Base-by-base conservation (phyloP, 2,329 filamentous ascomycete genomes). In the Endothia cerciana region DNA sequence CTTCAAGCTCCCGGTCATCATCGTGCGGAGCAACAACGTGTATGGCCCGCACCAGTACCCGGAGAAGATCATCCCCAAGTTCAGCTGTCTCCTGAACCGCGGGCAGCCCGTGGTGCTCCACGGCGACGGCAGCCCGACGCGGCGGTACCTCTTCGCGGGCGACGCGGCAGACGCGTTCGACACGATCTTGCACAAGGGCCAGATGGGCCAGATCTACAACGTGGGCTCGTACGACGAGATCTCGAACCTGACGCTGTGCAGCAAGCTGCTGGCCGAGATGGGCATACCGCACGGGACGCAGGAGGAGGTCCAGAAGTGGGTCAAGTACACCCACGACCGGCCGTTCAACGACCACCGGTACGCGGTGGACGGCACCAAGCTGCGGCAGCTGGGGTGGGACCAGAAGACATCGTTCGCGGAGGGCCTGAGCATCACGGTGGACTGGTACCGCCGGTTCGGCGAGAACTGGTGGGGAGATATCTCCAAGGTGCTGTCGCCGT, bases 1-100 rank as follows among this genome's bases (percentile, higher is more conserved):
- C 77, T 94, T 93, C 82, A 90, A 91, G 76, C 82, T 95, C 15
- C 91, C 91, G 1, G 87, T 88, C 61, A 92, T 94, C 69, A 91
- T 94, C 71, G 89, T 94, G 36, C 85, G 91, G 60, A 90, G 90
- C 75, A 94, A 94, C 80, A 94, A 95, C 72, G 91, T 94, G 38
- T 95, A 94, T 73, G 92, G 92, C 0, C 92, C 92, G 28, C 91
- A 94, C 74, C 91, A 94, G 75, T 93, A 90, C 75, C 91, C 91
- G 0, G 91, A 94, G 79, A 93, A 94, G 80, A 91, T 94, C 69
- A 94, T 94, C 63, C 90, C 91, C 38, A 94, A 93, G 74, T 94
- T 94, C 77, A 88, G 86, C 61, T 91, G 88, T 74, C 82, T 94
- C 36, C 82, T 94, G 19, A 86, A 90, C 72, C 84, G 90, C 22